Percentiles rank a stretch among this genome's conserved stretches.
These are phyloP conservation scores for Oryza punctata DNA, from an alignment of 176 grass and related monocot genomes.

Conservation along the genomic window DNA sequence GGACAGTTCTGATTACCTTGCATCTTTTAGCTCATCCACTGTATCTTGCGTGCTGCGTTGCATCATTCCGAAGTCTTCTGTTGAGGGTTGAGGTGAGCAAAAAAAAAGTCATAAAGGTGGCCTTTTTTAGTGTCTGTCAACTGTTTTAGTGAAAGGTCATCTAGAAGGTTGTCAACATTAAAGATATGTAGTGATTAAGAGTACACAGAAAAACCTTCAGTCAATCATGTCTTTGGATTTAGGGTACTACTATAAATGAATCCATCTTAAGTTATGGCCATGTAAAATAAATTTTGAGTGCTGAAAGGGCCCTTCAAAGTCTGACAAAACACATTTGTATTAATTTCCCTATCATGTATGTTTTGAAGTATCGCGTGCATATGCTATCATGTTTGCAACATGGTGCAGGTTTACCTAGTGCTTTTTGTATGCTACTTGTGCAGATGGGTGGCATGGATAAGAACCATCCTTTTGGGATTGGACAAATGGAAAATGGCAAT, in stretches of 20 bases:
- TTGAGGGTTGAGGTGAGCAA: background rate
- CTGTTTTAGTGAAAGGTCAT: slow-evolving; percentile 1
- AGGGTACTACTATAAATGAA: background rate
- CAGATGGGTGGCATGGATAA: slow-evolving; percentile 76
- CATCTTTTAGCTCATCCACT: background rate
- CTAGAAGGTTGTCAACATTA: background rate
- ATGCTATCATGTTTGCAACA: slow-evolving; percentile 4
- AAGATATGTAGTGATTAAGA: background rate
- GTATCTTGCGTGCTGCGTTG: background rate
- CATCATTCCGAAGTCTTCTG: background rate
- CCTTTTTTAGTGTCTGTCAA: background rate
- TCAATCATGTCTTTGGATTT: background rate
- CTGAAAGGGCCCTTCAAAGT: background rate
- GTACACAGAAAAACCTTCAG: slow-evolving; percentile 8
- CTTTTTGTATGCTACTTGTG: slow-evolving; percentile 41
- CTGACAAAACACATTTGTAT: slow-evolving; percentile 11
- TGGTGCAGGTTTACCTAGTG: slow-evolving; percentile 4
- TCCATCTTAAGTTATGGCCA: slow-evolving; percentile 16
- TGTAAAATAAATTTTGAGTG: background rate
- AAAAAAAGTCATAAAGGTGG: background rate
- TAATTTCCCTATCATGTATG: slow-evolving; percentile 13
- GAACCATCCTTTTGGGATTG: slow-evolving; percentile 71
- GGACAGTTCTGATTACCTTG: background rate
- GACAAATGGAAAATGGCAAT: slow-evolving; percentile 79
- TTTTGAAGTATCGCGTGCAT: no score